Evolutionary conservation across 2,329 filamentous ascomycete genomes (phyloP), one percentile per base, ranked within the genome.

Genomic region (Fusarium odoratissimum): DNA sequence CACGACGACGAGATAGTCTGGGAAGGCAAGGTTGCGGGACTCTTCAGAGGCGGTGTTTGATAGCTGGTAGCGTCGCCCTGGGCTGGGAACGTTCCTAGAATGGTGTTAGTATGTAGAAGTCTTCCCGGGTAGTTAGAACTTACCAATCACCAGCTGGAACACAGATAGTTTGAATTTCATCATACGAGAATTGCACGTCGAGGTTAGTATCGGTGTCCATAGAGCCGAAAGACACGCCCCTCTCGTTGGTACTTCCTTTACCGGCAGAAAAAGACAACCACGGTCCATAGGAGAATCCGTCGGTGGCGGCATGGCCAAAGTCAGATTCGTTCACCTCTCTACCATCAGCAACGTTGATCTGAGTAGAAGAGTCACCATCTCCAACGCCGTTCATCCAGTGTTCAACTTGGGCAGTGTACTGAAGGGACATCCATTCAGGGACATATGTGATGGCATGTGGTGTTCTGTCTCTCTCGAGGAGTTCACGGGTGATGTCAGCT

Each of bases 371-470:
- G 6, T 73, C 71, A 6, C 71, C 71, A 0, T 73, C 67, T 7
- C 71, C 71, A 31, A 73, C 71, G 2, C 62, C 66, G 14, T 74
- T 72, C 45, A 73, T 66, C 71, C 71, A 73, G 28, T 73, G 51
- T 8, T 73, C 71, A 13, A 73, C 33, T 41, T 71, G 63, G 3
- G 42, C 64, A 2, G 67, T 64, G 56, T 73, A 73, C 8, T 74
- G 54, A 0, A 45, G 21, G n/a, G 66, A 69, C 14, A 44, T 63
- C 9, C 61, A 74, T 38, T 73, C 71, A 2, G 71, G 71, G 2
- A 73, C 67, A 14, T 73, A 74, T 40, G 67, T 65, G 59, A 73
- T 64, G 2, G 71, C 71, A 12, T 74, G 64, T 2, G 71, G 71
- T n/a, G 60, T 70, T 21, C 41, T 59, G 13, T 73, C 68, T 19